Evolutionary conservation across 495 filamentous ascomycete genomes (phyloP), one percentile per base, ranked within the genome.

Genomic region (Aspergillus conjunctus): DNA sequence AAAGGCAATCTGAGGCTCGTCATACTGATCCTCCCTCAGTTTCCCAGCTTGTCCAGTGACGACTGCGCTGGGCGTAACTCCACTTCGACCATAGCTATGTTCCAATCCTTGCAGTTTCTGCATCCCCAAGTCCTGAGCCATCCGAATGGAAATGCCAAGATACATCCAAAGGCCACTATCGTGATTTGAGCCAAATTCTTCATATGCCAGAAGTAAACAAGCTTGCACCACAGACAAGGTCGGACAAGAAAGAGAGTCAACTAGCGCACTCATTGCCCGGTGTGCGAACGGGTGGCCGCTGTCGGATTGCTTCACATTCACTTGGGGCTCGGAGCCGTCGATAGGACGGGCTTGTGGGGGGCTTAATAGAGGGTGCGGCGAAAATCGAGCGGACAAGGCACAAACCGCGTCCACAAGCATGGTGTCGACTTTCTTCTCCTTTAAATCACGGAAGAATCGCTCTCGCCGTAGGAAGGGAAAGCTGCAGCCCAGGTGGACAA

Each of bases 111-210:
- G 88, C 31, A 86, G 72, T 51, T 91, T 93, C 61, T 91, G 89
- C 64, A 95, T 79, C 3, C 91, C 91, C 5, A 95, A 79, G 68
- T 95, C 91, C 56, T 92, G 84, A 0, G 89, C 89, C 89, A 95
- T 92, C 26, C 91, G 83, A 63, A 95, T 93, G 0, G 90, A 87
- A 58, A 91, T 86, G 0, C 91, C 91, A 15, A 93, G 75, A 63
- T 92, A 93, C 90, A 93, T 93, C 91, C 91, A 95, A 17, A 95
- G 75, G 3, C 90, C 90, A 70, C 91, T 93, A 67, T 93, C 91
- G 61, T 89, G 88, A 64, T 91, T 91, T 20, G 88, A 87, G 12
- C 91, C 91, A 60, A 95, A 95, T 44, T 90, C 87, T 61, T 92
- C 88, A 70, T 95, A 95, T 0, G 91, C 91, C 70, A 95, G 81